These are phyloP conservation scores for Arabis hirsuta DNA, from an alignment of 345 rosid genomes.

Conservation along the genomic window DNA sequence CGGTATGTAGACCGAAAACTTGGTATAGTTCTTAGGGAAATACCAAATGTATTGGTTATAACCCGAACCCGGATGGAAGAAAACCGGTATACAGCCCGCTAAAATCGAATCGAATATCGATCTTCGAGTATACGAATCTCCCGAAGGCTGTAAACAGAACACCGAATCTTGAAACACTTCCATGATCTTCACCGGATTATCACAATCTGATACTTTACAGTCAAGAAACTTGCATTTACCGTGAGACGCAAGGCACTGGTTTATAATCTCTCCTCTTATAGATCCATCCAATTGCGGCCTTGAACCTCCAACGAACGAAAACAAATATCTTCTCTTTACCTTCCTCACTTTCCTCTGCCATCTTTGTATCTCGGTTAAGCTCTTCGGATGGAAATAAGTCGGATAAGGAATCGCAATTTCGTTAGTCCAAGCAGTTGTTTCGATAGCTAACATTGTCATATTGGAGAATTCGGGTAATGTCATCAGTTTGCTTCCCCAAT, in stretches of 20 bases:
- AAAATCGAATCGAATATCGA: conserved; percentile 65
- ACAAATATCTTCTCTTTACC: conserved; percentile 42
- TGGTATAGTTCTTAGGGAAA: conserved; percentile 51
- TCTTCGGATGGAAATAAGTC: conserved; percentile 53
- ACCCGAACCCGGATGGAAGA: conserved; percentile 59
- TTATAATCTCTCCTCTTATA: conserved; percentile 49
- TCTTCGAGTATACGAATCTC: conserved; percentile 64
- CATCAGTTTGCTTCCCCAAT: conserved; percentile 58
- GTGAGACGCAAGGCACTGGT: conserved; percentile 49
- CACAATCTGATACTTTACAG: conserved; percentile 43
- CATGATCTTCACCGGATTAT: conserved; percentile 52
- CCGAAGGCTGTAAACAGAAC: conserved; percentile 64
- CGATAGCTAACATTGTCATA: conserved; percentile 53
- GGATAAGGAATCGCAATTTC: conserved; percentile 57
- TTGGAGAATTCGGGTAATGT: conserved; percentile 42
- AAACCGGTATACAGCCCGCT: conserved; percentile 71
- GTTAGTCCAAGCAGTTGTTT: conserved; percentile 39
- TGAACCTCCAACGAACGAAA: conserved; percentile 51
- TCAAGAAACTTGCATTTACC: conserved; percentile 47
- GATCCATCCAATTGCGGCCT: conserved; percentile 43
- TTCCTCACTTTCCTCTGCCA: conserved; percentile 49
- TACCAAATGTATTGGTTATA: conserved; percentile 66
- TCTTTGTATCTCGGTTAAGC: conserved; percentile 34
- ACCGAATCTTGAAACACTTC: conserved; percentile 48
- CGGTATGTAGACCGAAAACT: conserved; percentile 58